A percentile compares a stretch with the other conserved stretches of the same genome.
These are phyloP conservation scores for Vaccinium darrowii DNA, from an alignment of 148 eudicot genomes.

Conservation along the genomic window DNA sequence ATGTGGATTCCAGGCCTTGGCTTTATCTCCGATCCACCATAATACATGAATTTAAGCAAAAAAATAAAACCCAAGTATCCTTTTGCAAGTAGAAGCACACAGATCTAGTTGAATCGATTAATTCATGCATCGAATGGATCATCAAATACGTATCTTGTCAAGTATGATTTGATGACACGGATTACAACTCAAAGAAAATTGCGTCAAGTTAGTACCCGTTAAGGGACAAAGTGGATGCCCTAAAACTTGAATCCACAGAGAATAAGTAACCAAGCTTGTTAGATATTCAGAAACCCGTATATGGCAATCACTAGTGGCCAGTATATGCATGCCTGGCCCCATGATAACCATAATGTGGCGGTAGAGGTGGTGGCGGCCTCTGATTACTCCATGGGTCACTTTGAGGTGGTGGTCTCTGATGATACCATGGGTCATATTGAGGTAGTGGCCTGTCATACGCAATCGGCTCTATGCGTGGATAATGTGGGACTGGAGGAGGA, in stretches of 20 bases:
- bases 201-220: background rate
- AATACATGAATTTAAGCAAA: background rate
- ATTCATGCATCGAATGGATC: background rate
- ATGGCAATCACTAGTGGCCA: background rate
- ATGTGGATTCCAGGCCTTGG: background rate
- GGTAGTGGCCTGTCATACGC: constrained; percentile 10
- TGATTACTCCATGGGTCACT: background rate
- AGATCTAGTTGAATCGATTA: background rate
- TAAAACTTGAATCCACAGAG: background rate
- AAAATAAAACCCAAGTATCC: background rate
- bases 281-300: background rate
- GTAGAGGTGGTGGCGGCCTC: background rate
- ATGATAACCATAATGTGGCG: background rate
- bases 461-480: background rate
- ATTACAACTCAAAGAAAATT: background rate
- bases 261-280: background rate
- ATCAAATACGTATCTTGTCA: background rate
- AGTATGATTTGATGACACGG: background rate
- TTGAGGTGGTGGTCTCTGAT: background rate
- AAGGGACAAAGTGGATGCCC: background rate
- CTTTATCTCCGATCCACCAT: background rate
- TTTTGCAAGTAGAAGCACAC: background rate
- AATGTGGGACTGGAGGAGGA: background rate
- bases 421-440: background rate
- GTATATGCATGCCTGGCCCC: background rate